Base-by-base conservation (phyloP, 805 yeast species). In the Metschnikowia aberdeeniae region DNA sequence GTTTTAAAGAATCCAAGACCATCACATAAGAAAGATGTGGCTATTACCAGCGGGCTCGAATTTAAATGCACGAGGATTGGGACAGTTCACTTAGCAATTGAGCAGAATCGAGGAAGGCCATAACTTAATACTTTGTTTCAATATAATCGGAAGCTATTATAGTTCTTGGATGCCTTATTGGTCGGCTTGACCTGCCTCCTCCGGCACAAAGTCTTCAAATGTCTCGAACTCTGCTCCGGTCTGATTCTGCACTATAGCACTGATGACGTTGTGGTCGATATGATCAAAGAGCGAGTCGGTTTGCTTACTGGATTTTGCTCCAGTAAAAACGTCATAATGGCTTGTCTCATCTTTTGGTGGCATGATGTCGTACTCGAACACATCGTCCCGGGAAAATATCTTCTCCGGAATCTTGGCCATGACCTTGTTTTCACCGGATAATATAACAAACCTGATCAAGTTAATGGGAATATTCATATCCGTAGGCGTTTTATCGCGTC, bases 401-500 rank as follows among this genome's bases (percentile, higher is more conserved):
- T 63, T 54, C 22, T 71, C 56, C 0, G 95, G 95, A 20, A 85
- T 70, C 52, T 78, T 76, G 1, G 87, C 86, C 85, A 86, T 80
- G 1, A 83, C 74, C 34, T 79, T 75, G 20, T 79, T 80, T 60
- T 85, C 93, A 13, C 85, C 86, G 0, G 89, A 82, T 34, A 86
- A 62, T 28, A 86, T 73, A 2, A 81, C 83, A 62, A 84, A 84
- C 45, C 95, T 71, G 10, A 85, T 54, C 47, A 86, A 67, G 55
- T 84, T 85, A 4, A 64, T 57, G 1, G 92, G 89, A 0, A 84
- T 68, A n/a, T 64, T 64, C 6, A 39, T 33, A 6, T 43, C 44
- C 3, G 14, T 17, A 12, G 19, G 27, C 9, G 20, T 13, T 19
- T 42, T 42, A 7, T 31, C 30, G 4, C 19, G 26, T 5, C 52